phyloP scores from a whole-genome alignment of 1,139 yeast species.

The Candida glucosophila region DNA sequence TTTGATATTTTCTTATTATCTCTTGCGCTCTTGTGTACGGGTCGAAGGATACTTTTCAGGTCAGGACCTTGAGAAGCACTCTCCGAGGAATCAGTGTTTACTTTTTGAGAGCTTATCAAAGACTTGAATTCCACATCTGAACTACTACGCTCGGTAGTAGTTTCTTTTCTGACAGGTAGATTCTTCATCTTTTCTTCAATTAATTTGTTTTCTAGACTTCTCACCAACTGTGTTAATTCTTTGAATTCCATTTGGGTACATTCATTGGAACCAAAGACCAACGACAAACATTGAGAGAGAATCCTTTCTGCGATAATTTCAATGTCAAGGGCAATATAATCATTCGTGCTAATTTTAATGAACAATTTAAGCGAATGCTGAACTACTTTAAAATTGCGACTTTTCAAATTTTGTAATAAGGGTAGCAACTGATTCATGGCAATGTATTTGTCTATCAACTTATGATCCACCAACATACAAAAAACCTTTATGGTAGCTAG shows the following conservation, averaged over 20 bases:
- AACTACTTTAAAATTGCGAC: slow-evolving; percentile 66
- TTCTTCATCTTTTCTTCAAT: slow-evolving; percentile 4
- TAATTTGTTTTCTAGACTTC: slow-evolving; percentile 18
- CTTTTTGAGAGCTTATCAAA: no score
- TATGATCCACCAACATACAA: slow-evolving; percentile 44
- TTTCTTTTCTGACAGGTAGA: no score
- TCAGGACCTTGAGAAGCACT: no score
- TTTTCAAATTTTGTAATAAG: slow-evolving; percentile 61
- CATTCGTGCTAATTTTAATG: slow-evolving; percentile 30
- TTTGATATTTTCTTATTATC: no score
- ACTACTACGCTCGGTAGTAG: no score
- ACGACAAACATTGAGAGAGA: slow-evolving; percentile 27
- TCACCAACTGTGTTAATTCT: slow-evolving; percentile 18
- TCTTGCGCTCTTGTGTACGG: no score
- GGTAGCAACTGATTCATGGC: slow-evolving; percentile 75
- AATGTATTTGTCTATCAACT: slow-evolving; percentile 62
- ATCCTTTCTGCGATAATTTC: slow-evolving; percentile 30
- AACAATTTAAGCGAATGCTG: slow-evolving; percentile 48
- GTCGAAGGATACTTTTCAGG: no score
- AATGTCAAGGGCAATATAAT: slow-evolving; percentile 27
- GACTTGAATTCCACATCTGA: no score
- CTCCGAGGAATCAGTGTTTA: no score
- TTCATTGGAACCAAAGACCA: slow-evolving; percentile 35
- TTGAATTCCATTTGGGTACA: slow-evolving; percentile 30
- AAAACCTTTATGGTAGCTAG: slow-evolving; percentile 62